Evolutionary conservation across 1,284 basidiomycete species (phyloP), one percentile per base, ranked within the genome.

Genomic region (Tilletia indica): DNA sequence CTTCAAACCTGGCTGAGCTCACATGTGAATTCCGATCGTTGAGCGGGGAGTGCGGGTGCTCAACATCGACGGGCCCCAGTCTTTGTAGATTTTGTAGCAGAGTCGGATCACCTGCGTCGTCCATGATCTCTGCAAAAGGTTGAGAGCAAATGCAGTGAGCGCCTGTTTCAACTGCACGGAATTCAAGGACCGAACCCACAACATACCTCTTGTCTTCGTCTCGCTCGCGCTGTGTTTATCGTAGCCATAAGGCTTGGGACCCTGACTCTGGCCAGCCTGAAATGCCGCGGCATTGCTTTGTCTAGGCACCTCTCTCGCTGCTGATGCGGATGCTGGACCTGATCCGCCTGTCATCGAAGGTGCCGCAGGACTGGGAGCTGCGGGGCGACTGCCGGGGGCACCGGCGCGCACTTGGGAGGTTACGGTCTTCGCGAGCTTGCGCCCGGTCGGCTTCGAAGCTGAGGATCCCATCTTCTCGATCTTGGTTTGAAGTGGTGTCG

Each of bases 71-170:
- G 39, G 73, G 74, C 1, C 77, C 77, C 12, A 78, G 68, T 19
- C 67, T 68, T 4, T 74, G 71, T 5, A 78, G 70, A 54, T 78
- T 78, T 38, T 74, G 73, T 9, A 78, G 42, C 42, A 78, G 73
- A 63, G 77, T 76, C 9, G 77, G 77, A 61, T 78, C 76, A 39
- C 69, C 74, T 8, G 76, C 75, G 49, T 78, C 77, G 31, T 74
- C 72, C 69, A 77, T 64, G 70, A 78, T 78, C 36, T 75, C 76
- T 61, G 42, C 42, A 39, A 31, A 12, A 19, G 3, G 21, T 25
- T 31, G 21, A 1, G 25, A 54, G n/a, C 4, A 54, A 54, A 54
- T 31, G 25, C 25, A 31, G 25, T 31, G 2, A 14, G 51, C 8
- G 38, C 9, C 49, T 16, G 48, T 48, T 36, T 56, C 31, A 42